phyloP scores from a whole-genome alignment of 1,139 yeast genomes.

The Barnettozyma hawaiiensis region DNA sequence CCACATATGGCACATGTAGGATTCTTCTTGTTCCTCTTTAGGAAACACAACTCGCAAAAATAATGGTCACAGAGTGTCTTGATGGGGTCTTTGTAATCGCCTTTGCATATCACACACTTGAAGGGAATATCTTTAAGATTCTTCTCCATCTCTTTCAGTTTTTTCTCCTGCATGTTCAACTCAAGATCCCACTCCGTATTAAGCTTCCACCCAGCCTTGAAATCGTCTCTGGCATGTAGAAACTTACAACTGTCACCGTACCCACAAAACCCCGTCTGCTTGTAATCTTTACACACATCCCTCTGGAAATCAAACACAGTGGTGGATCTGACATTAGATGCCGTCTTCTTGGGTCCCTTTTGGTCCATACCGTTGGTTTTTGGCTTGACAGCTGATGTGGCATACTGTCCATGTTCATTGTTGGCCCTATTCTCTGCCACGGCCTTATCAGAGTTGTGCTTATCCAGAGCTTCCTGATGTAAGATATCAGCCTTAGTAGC shows the following conservation, averaged over 20 bases:
- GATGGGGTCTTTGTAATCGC: constrained; percentile 53
- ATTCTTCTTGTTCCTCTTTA: constrained; percentile 41
- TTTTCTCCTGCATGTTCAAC: constrained; percentile 10
- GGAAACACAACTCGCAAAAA: constrained; percentile 62
- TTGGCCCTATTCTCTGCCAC: neutral
- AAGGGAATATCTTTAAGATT: constrained; percentile 42
- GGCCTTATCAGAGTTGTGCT: constrained; percentile 12
- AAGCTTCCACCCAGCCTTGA: constrained; percentile 65
- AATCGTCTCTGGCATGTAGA: constrained; percentile 83
- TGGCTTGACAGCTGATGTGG: constrained; percentile 11
- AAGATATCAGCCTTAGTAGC: constrained; percentile 34
- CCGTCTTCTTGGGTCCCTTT: constrained; percentile 35
- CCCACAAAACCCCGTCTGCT: constrained; percentile 92
- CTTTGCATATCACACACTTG: constrained; percentile 59
- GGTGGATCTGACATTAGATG: constrained; percentile 56
- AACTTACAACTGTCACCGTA: constrained; percentile 98
- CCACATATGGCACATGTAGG: constrained; percentile 55
- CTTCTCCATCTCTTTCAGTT: constrained; percentile 13
- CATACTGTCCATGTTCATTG: neutral
- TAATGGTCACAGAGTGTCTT: constrained; percentile 61
- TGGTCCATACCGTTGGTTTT: constrained; percentile 21
- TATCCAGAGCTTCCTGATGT: constrained; percentile 29
- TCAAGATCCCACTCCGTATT: constrained; percentile 66
- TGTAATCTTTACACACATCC: constrained; percentile 90
- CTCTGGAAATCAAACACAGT: constrained; percentile 87